These are phyloP conservation scores for Parastagonospora avenae DNA, from an alignment of 2,329 filamentous ascomycete genomes.

Conservation along the genomic window DNA sequence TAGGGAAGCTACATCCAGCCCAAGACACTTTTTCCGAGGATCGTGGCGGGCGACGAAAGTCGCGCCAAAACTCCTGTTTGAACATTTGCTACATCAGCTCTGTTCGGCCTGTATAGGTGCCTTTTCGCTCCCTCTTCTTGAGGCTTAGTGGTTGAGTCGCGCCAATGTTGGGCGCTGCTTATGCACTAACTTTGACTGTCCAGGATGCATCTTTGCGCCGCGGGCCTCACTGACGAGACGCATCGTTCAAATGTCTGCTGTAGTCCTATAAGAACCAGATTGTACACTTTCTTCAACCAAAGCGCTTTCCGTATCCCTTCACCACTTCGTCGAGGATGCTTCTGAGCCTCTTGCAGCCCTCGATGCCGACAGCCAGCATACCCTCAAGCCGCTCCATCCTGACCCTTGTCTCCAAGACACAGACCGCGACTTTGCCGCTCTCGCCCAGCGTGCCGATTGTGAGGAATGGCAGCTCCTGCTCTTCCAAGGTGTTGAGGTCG, in stretches of 20 bases:
- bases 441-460: slow-evolving; percentile 81
- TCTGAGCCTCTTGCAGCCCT: slow-evolving; percentile 87
- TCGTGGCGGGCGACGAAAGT: too few species aligned
- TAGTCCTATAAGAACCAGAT: neutral
- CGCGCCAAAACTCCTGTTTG: too few species aligned
- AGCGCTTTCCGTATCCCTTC: slow-evolving; percentile 43
- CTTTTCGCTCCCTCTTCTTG: too few species aligned
- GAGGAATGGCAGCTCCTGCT: slow-evolving; percentile 85
- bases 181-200: too few species aligned
- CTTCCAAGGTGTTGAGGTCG: slow-evolving; percentile 79
- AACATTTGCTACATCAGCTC: too few species aligned
- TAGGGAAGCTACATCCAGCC: slow-evolving; percentile 3
- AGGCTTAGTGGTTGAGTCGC: too few species aligned
- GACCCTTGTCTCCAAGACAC: slow-evolving; percentile 88
- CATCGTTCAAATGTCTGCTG: neutral
- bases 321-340: slow-evolving; percentile 82
- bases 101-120: too few species aligned
- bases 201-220: too few species aligned
- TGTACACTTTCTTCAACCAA: slow-evolving; percentile 22
- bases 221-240: neutral
- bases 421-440: slow-evolving; percentile 74
- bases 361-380: slow-evolving; percentile 90
- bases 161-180: too few species aligned
- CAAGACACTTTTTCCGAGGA: neutral
- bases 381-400: slow-evolving; percentile 81